These are phyloP conservation scores for Fomitopsis serialis DNA, from an alignment of 768 basidiomycete species.

Conservation along the genomic window DNA sequence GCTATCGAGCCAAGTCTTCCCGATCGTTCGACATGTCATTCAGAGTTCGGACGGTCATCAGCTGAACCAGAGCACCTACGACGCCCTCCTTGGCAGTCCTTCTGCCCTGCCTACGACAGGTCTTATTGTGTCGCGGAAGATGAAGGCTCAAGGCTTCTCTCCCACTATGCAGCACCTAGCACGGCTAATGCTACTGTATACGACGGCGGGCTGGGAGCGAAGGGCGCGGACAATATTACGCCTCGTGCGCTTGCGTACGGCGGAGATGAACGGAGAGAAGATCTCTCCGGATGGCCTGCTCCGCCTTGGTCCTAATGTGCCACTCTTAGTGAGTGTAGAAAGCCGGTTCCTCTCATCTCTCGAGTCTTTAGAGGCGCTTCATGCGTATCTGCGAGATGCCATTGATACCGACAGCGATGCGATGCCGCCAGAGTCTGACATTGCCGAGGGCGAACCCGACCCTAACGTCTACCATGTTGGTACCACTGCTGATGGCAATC, in stretches of 20 bases:
- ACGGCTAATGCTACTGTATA: not conserved
- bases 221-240: not conserved
- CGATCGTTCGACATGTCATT: not conserved
- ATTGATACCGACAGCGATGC: not conserved
- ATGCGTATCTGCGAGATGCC: not conserved
- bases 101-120: not conserved
- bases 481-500: too few relatives aligned
- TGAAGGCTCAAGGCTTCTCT: not conserved
- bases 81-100: constrained; percentile 28
- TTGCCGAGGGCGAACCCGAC: too few relatives aligned
- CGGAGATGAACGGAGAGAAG: not conserved
- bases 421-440: too few relatives aligned
- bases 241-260: not conserved
- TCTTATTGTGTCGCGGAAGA: not conserved
- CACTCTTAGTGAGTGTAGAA: not conserved
- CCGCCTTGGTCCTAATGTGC: not conserved
- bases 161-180: not conserved
- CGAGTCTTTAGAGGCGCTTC: not conserved
- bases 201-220: not conserved
- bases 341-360: not conserved
- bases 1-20: constrained; percentile 26
- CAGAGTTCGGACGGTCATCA: constrained; percentile 28
- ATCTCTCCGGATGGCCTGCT: not conserved
- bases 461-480: too few relatives aligned
- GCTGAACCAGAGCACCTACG: constrained; percentile 38